These are phyloP conservation scores for Dillenia suffruticosa DNA, from an alignment of 164 flowering plant species.

Conservation along the genomic window DNA sequence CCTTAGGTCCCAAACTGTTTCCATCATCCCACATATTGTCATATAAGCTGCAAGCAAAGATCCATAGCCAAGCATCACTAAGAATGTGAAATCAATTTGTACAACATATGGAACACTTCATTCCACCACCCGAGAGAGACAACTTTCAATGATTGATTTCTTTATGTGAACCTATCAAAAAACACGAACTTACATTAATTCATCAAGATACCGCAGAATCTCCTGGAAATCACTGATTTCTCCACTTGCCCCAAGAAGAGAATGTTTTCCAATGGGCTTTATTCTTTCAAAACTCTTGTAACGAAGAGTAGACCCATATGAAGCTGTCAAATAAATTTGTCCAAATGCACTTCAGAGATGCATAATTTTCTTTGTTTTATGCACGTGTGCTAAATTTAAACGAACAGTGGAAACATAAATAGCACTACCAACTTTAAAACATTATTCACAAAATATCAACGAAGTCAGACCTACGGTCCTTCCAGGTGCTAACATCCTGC, in stretches of 20 bases:
- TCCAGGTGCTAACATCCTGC: too few species aligned
- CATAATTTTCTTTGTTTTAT: too few species aligned
- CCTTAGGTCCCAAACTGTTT: constrained; percentile 92
- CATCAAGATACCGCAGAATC: constrained; percentile 79
- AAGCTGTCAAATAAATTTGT: constrained; percentile 39
- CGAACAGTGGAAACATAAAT: too few species aligned
- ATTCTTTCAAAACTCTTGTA: constrained; percentile 91
- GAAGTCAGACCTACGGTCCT: too few species aligned
- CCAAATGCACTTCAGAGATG: too few species aligned
- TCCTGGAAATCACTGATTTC: constrained; percentile 98
- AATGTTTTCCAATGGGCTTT: constrained; percentile 84
- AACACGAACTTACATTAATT: constrained; percentile 65
- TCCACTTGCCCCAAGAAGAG: constrained; percentile 97
- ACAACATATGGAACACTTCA: neutral
- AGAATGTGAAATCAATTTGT: neutral
- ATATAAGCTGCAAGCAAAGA: constrained; percentile 48
- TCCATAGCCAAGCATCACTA: constrained; percentile 6
- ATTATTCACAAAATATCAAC: too few species aligned
- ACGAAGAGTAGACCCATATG: constrained; percentile 91
- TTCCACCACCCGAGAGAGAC: neutral
- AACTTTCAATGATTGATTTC: neutral
- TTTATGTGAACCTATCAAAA: neutral
- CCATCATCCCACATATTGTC: constrained; percentile 99
- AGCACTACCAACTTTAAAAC: too few species aligned
- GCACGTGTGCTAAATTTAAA: too few species aligned